Conservation (phyloP, 2,329 filamentous ascomycete species). For the Harringtonia lauricola region DNA sequence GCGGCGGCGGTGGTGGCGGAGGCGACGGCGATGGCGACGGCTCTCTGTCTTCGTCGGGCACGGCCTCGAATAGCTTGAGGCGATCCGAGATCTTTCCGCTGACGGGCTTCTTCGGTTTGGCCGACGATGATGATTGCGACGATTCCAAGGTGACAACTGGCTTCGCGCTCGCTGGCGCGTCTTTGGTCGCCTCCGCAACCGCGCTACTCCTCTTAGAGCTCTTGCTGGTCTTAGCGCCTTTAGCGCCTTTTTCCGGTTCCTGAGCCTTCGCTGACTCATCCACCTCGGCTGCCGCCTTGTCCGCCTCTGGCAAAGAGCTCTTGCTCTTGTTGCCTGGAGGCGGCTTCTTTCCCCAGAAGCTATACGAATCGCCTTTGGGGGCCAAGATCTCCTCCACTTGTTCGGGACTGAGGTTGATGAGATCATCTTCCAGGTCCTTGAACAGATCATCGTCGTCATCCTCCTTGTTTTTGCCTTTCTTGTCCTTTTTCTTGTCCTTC, state of each 20-base stretch:
- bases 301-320: slow-evolving; percentile 20
- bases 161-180: slow-evolving; percentile 4
- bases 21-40: slow-evolving; percentile 7
- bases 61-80: slow-evolving; percentile 43
- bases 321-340: slow-evolving; percentile 22
- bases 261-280: slow-evolving; percentile 8
- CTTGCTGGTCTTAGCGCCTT: slow-evolving; percentile 9
- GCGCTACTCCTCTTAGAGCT: slow-evolving; percentile 27
- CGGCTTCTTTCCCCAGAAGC: slow-evolving; percentile 46
- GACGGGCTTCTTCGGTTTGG: slow-evolving; percentile 31
- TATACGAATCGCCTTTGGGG: slow-evolving; percentile 33
- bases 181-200: slow-evolving; percentile 4
- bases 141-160: neutral
- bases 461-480: slow-evolving; percentile 15
- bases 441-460: slow-evolving; percentile 20
- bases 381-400: slow-evolving; percentile 31
- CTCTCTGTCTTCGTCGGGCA: slow-evolving; percentile 22
- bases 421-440: slow-evolving; percentile 14
- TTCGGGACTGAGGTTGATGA: slow-evolving; percentile 27
- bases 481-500: slow-evolving; percentile 14
- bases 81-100: slow-evolving; percentile 44
- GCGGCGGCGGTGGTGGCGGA: slow-evolving; percentile 25
- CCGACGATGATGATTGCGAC: neutral
- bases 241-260: slow-evolving; percentile 7
- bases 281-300: slow-evolving; percentile 3